Evolutionary conservation across 768 basidiomycete species (phyloP).

Genomic region (Rhizopogon vulgaris): DNA sequence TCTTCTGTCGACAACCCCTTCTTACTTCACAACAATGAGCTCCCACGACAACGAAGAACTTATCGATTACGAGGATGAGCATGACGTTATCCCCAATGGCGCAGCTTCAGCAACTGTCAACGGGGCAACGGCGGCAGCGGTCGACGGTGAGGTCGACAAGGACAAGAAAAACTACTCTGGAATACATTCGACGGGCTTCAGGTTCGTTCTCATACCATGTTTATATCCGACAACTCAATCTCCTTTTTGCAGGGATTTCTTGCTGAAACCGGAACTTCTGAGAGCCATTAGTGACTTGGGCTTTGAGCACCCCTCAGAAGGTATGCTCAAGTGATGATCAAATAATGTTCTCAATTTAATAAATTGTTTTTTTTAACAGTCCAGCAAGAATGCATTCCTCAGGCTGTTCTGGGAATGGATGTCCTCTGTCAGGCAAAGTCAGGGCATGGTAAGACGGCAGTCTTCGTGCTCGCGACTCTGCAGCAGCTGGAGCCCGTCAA

Average conservation of each 20-base stretch:
- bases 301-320: slow-evolving; percentile 99
- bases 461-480: slow-evolving; percentile 95
- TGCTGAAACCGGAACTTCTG: slow-evolving; percentile 94
- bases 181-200: slow-evolving; percentile 99
- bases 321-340: slow-evolving; percentile 36
- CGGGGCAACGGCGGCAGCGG: slow-evolving; percentile 39
- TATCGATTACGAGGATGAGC: slow-evolving; percentile 92
- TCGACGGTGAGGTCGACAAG: slow-evolving; percentile 56
- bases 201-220: slow-evolving; percentile 45
- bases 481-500: slow-evolving; percentile 98
- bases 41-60: slow-evolving; percentile 86
- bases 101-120: slow-evolving; percentile 40
- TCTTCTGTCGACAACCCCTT: slow-evolving; percentile 23
- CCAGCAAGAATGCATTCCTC: slow-evolving; percentile 99
- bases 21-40: slow-evolving; percentile 49
- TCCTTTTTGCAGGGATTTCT: slow-evolving; percentile 70
- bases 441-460: slow-evolving; percentile 97
- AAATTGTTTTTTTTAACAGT: slow-evolving; percentile 41
- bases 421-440: slow-evolving; percentile 99
- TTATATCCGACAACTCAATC: neutral
- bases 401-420: slow-evolving; percentile 99
- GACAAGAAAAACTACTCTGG: slow-evolving; percentile 99
- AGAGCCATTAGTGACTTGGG: slow-evolving; percentile 99
- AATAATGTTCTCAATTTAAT: neutral
- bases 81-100: slow-evolving; percentile 66